Base-by-base conservation (phyloP, 1,284 basidiomycete species). In the Apiotrichum montevideense region DNA sequence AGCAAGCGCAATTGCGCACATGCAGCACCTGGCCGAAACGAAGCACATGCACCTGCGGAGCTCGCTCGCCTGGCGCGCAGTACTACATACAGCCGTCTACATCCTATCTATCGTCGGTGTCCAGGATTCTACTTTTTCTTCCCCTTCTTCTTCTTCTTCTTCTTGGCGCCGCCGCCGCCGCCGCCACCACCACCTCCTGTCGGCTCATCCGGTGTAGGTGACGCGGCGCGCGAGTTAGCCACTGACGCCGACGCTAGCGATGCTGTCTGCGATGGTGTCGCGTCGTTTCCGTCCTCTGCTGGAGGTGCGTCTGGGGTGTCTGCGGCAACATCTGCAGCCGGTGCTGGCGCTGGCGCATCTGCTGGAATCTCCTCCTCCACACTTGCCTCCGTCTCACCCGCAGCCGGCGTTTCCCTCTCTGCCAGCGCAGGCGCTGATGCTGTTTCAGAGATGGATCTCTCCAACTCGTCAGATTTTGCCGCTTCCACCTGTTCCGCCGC, bases 101-200 rank as follows among this genome's bases (percentile, higher is more conserved):
- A 14, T 43, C 42, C 42, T n/a, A 7, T 43, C 42, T 43, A 43
- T 43, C 7, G 11, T 15, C 2, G 29, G 34, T 37, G 35, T 48
- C 52, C 59, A 46, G 46, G 47, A 39, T 13, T 13, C 37, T 39
- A 39, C 54, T 64, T 66, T 60, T 71, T 72, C 65, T 71, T 71
- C 57, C 66, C 68, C 63, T 71, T 72, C 65, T 72, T 74, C 57
- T 70, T 69, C 44, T 60, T 52, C 46, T 55, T 54, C 61, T 67
- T 68, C 50, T 59, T 50, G 29, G 29, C 29, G 29, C 29, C 29
- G 29, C 29, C 29, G 29, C 29, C 29, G 40, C 41, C 46, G 13
- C 46, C 43, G 4, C 42, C 51, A 21, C 33, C 42, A 37, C 47
- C 46, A 8, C 42, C 53, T 3, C 50, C 58, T 5, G 14, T 47